Evolutionary conservation across 2,329 filamentous ascomycete species (phyloP).

Genomic region (Fusarium hostae): DNA sequence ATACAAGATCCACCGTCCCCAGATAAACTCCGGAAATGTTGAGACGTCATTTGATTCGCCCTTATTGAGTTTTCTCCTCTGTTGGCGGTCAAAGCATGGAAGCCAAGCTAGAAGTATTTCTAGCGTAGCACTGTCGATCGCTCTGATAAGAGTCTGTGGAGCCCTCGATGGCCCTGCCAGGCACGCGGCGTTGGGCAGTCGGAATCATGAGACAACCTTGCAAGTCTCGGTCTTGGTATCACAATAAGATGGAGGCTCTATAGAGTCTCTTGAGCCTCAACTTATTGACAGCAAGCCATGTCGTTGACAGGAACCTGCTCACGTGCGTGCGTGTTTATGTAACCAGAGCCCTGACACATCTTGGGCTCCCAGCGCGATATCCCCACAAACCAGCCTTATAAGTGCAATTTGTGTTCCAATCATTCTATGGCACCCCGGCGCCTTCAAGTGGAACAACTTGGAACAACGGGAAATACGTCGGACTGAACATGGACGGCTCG

Average conservation of each 20-base stretch:
- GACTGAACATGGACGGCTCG: not conserved
- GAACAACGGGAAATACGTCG: not conserved
- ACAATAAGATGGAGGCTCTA: not conserved
- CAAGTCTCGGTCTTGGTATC: not conserved
- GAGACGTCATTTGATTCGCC: slow-evolving; percentile 27
- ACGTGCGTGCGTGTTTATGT: not conserved
- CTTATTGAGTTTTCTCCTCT: not conserved
- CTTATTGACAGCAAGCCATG: not conserved
- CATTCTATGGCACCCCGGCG: slow-evolving; percentile 9
- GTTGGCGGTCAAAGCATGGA: slow-evolving; percentile 27
- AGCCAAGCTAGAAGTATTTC: slow-evolving; percentile 14
- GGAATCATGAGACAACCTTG: slow-evolving; percentile 8
- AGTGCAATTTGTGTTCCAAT: not conserved
- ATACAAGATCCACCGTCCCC: slow-evolving; percentile 11
- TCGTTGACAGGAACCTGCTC: not conserved
- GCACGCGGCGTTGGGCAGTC: slow-evolving; percentile 32
- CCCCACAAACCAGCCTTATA: slow-evolving; percentile 3
- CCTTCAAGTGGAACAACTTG: not conserved
- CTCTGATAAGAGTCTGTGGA: slow-evolving; percentile 27
- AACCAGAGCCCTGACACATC: not conserved
- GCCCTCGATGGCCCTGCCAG: slow-evolving; percentile 5
- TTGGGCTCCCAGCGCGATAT: not conserved
- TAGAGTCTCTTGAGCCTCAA: not conserved
- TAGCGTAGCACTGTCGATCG: slow-evolving; percentile 20
- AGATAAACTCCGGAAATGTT: slow-evolving; percentile 30